Conservation (phyloP, 768 basidiomycete species). For the Mycena vitilis region DNA sequence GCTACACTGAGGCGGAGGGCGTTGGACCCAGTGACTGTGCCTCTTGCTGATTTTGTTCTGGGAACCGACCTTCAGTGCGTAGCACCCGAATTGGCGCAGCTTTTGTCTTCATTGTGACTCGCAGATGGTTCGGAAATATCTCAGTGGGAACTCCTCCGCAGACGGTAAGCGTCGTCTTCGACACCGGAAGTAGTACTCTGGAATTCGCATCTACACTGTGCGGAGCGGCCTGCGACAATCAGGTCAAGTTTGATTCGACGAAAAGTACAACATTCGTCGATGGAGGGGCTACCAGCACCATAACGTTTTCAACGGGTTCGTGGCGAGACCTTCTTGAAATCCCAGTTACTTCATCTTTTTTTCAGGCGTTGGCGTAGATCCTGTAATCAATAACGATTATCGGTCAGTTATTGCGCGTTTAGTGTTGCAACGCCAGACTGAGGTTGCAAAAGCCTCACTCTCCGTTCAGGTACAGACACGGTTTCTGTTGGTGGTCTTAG, state of each 20-base stretch:
- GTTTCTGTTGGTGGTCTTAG: conserved; percentile 60
- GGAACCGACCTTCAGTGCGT: conserved; percentile 70
- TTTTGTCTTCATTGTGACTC: conserved; percentile 14
- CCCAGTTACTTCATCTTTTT: neutral
- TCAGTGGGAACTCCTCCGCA: conserved; percentile 68
- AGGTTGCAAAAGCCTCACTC: conserved; percentile 45
- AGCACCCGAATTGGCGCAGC: neutral
- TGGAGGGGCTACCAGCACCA: conserved; percentile 52
- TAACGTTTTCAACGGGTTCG: conserved; percentile 65
- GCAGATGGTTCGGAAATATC: conserved; percentile 66
- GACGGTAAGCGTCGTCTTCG: conserved; percentile 62
- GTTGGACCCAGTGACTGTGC: conserved; percentile 53
- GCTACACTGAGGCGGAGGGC: conserved; percentile 48
- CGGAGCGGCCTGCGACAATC: conserved; percentile 54
- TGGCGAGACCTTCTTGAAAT: neutral
- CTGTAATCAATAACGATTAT: conserved; percentile 61
- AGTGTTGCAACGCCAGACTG: neutral
- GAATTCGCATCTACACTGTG: conserved; percentile 52
- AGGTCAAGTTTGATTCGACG: conserved; percentile 59
- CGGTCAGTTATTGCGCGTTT: neutral
- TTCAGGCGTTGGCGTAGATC: conserved; percentile 57
- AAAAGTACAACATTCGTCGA: conserved; percentile 65
- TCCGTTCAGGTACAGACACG: conserved; percentile 60
- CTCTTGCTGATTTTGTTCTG: conserved; percentile 63
- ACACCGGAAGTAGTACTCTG: conserved; percentile 57